A percentile compares a stretch with the other conserved stretches of the same genome.
Conservation (phyloP, 2,329 filamentous ascomycete genomes). For the Diaporthe destruens region DNA sequence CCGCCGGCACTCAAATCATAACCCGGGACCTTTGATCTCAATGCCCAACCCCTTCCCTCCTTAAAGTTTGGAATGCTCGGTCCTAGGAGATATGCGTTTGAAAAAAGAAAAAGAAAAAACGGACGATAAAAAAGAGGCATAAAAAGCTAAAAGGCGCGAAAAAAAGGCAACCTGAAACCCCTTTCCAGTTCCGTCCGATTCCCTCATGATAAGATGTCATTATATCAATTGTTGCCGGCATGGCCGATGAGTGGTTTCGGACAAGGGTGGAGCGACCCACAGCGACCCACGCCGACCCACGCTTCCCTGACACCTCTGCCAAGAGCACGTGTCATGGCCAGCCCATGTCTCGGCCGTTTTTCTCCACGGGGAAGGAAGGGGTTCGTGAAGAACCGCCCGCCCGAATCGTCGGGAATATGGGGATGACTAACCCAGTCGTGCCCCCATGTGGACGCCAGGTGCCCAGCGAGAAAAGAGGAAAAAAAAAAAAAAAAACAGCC, state of each 20-base stretch:
- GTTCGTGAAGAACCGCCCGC: not conserved
- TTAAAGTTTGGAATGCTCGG: not conserved
- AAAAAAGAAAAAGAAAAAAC: not conserved
- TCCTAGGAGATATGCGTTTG: not conserved
- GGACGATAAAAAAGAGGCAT: not conserved
- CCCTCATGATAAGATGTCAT: constrained; percentile 31
- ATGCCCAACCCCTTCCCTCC: not conserved
- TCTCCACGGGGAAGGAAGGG: constrained; percentile 12
- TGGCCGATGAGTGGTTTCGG: constrained; percentile 26
- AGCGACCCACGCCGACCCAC: constrained; percentile 27
- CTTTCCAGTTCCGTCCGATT: constrained; percentile 13
- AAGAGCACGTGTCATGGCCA: constrained; percentile 22
- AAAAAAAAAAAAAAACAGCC: not conserved
- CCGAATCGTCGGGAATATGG: not conserved
- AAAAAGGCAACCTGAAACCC: constrained; percentile 12
- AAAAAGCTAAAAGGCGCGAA: not conserved
- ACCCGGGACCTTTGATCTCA: not conserved
- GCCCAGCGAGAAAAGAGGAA: not conserved
- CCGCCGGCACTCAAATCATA: not conserved
- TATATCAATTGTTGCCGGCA: constrained; percentile 21
- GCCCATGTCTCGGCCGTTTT: constrained; percentile 2
- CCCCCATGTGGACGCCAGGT: not conserved
- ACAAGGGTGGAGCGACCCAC: constrained; percentile 19
- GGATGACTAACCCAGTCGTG: not conserved
- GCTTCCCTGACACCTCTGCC: constrained; percentile 27